phyloP scores from a whole-genome alignment of 1,284 basidiomycete species.

The Ustilago xerochloae region DNA sequence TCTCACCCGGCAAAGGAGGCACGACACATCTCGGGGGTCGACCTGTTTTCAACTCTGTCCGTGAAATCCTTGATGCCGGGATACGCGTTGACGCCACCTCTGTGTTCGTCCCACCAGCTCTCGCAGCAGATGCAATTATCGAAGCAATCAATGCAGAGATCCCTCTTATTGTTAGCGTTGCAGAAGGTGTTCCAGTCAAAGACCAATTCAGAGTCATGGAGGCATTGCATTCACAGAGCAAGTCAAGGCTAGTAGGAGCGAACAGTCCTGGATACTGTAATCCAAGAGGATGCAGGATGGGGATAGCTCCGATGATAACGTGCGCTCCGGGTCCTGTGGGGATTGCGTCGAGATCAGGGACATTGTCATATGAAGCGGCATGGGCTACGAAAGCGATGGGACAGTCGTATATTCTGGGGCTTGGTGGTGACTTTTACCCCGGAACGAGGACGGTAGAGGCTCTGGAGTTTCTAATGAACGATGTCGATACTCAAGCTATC shows the following conservation, averaged over 20 bases:
- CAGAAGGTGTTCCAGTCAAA: slow-evolving; percentile 54
- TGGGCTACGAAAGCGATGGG: slow-evolving; percentile 45
- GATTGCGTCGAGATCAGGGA: slow-evolving; percentile 54
- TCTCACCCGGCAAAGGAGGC: slow-evolving; percentile 52
- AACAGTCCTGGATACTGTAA: slow-evolving; percentile 60
- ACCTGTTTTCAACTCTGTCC: slow-evolving; percentile 48
- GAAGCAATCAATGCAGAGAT: slow-evolving; percentile 58
- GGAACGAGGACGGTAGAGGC: slow-evolving; percentile 63
- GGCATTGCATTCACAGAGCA: slow-evolving; percentile 48
- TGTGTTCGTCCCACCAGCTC: slow-evolving; percentile 53
- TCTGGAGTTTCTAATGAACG: slow-evolving; percentile 52
- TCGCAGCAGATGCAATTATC: slow-evolving; percentile 56
- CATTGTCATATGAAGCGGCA: slow-evolving; percentile 62
- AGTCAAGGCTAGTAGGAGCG: slow-evolving; percentile 48
- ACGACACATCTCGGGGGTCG: slow-evolving; percentile 27
- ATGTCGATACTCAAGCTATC: slow-evolving; percentile 34
- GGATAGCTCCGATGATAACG: slow-evolving; percentile 49
- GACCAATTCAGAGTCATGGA: slow-evolving; percentile 59
- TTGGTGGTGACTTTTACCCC: slow-evolving; percentile 60
- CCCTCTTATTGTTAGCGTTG: slow-evolving; percentile 53
- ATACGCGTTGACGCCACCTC: slow-evolving; percentile 47
- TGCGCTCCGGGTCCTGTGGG: slow-evolving; percentile 42
- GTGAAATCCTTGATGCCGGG: slow-evolving; percentile 33
- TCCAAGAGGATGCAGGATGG: slow-evolving; percentile 50
- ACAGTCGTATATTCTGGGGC: slow-evolving; percentile 53